phyloP scores from a whole-genome alignment of 257 asterid species.

The Galeopsis tetrahit region DNA sequence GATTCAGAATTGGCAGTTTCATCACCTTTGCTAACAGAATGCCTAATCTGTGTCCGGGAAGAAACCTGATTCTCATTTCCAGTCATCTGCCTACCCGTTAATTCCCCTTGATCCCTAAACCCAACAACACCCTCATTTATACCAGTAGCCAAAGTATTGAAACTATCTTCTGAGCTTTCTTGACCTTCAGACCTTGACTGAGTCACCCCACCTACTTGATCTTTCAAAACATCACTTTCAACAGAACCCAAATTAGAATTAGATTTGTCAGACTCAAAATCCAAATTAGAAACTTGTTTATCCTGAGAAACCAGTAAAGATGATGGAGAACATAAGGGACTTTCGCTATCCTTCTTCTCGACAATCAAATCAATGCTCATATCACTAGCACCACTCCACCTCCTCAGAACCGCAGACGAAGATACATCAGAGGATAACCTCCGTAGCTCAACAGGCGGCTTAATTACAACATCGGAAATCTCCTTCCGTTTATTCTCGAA shows the following conservation, averaged over 20 bases:
- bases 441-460: constrained; percentile 69
- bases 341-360: constrained; percentile 75
- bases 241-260: constrained; percentile 37
- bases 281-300: constrained; percentile 43
- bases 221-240: constrained; percentile 50
- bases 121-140: constrained; percentile 24
- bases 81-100: constrained; percentile 35
- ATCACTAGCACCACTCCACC: constrained; percentile 96
- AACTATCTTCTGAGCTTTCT: constrained; percentile 42
- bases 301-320: constrained; percentile 51
- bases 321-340: constrained; percentile 58
- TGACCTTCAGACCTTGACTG: constrained; percentile 55
- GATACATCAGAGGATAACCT: constrained; percentile 78
- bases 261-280: constrained; percentile 27
- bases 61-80: constrained; percentile 38
- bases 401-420: constrained; percentile 56
- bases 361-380: constrained; percentile 87
- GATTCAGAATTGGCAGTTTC: constrained; percentile 40
- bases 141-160: constrained; percentile 35
- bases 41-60: constrained; percentile 16
- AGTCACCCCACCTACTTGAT: constrained; percentile 43
- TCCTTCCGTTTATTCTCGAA: constrained; percentile 94
- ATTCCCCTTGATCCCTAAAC: constrained; percentile 41
- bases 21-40: constrained; percentile 38
- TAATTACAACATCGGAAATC: constrained; percentile 62